Percentiles rank a stretch among this genome's conserved stretches.
Conservation (phyloP, 768 basidiomycete genomes). For the Heimioporus sp. region DNA sequence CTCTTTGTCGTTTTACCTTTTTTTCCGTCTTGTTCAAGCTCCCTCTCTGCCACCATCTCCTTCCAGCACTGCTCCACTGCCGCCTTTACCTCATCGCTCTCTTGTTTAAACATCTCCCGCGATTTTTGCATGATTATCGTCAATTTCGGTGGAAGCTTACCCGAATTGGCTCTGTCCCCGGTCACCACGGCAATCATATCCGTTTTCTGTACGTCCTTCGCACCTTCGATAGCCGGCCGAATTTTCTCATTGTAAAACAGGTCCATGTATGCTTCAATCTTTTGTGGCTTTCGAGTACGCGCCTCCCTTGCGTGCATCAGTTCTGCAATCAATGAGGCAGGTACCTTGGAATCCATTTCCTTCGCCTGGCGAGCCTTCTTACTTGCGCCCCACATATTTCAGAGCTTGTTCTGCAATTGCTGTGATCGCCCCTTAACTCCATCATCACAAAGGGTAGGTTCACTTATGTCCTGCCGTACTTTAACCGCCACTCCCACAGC, state of each 20-base stretch:
- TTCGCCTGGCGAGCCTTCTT: not conserved
- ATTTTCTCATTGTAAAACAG: not conserved
- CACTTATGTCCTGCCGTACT: not conserved
- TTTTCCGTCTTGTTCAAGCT: not conserved
- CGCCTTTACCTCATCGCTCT: not conserved
- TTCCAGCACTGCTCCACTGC: not conserved
- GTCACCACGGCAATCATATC: not conserved
- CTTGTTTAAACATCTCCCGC: not conserved
- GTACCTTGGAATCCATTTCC: not conserved
- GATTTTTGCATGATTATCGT: not conserved
- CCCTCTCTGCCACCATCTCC: not conserved
- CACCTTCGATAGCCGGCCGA: not conserved
- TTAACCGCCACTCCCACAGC: not conserved
- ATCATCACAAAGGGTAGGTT: not conserved
- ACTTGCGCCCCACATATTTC: not conserved
- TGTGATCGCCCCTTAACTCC: not conserved
- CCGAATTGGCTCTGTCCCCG: too few relatives aligned
- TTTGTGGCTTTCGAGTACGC: not conserved
- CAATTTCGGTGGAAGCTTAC: not conserved
- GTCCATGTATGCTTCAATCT: not conserved
- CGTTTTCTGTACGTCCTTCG: not conserved
- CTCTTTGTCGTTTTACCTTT: not conserved
- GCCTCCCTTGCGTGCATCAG: not conserved
- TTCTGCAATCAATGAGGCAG: not conserved
- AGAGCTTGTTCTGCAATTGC: constrained; percentile 2